Evolutionary conservation across 805 yeast species (phyloP), one percentile per base, ranked within the genome.

Genomic region (Ogataea paradorogensis): DNA sequence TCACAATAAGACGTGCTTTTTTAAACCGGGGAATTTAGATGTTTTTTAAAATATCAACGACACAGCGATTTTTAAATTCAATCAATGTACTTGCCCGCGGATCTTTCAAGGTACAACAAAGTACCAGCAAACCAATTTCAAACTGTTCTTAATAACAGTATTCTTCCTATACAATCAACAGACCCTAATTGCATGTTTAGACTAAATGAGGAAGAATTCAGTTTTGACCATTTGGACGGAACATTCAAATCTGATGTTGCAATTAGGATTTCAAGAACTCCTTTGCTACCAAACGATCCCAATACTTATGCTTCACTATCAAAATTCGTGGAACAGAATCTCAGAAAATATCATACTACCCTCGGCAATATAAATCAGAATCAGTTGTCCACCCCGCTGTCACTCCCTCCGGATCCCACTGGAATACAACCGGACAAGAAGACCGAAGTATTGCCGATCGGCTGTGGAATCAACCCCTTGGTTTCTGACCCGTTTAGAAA

Each of bases 291-390:
- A 43, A 46, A 51, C 31, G 65, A 76, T 45, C 75, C 80, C 9
- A 66, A 67, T 10, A 75, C 81, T 0, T 76, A 76, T 46, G 76
- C 74, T 1, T 69, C 78, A 8, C 48, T 74, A 16, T 78, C 81
- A 1, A 67, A 66, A 40, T 78, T 73, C 48, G 66, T 75, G 6
- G 71, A 72, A 37, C 61, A 58, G 28, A 57, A 69, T 27, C 66
- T 76, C 33, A 47, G 68, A 25, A 61, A 52, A 35, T 62, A 52
- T 34, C 67, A 63, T 40, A 59, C 67, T 43, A 56, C 63, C 23
- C 36, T 63, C 56, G 57, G 68, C 5, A 57, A 61, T 18, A 56
- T 59, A 30, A 61, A 60, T 31, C 70, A 64, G 30, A 67, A 66
- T 38, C 63, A 62, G 21, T 49, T 66, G 35, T 69, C 64, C 21